Percentiles rank a stretch among this genome's conserved stretches.
These are phyloP conservation scores for Vigna hirtella DNA, from an alignment of 306 rosid species.

Conservation along the genomic window DNA sequence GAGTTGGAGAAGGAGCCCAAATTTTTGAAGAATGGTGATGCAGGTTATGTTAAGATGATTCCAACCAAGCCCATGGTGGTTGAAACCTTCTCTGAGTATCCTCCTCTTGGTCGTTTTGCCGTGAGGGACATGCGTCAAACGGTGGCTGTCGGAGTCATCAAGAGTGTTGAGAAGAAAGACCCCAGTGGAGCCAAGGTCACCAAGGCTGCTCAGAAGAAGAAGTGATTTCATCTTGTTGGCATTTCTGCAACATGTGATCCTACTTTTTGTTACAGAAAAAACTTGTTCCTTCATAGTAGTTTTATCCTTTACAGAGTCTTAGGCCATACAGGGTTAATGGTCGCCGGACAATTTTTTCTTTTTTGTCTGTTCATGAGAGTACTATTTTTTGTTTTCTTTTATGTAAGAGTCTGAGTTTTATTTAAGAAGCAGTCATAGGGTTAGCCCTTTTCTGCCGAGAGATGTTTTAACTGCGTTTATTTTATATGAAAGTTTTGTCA, in stretches of 20 bases:
- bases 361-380: too few species aligned
- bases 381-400: too few species aligned
- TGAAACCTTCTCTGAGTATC: conserved; percentile 51
- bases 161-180: conserved; percentile 54
- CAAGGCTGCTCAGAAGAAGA: conserved; percentile 57
- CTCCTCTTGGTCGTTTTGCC: conserved; percentile 68
- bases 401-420: too few species aligned
- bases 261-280: not conserved
- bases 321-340: too few species aligned
- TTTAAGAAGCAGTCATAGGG: too few species aligned
- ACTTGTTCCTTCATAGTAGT: not conserved
- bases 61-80: conserved; percentile 60
- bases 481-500: too few species aligned
- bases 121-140: conserved; percentile 68
- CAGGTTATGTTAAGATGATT: conserved; percentile 51
- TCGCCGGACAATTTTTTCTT: too few species aligned
- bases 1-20: conserved; percentile 57
- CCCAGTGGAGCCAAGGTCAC: conserved; percentile 53
- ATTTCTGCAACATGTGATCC: not conserved
- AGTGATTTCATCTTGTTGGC: conserved; percentile 25
- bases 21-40: conserved; percentile 57
- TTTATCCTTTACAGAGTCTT: not conserved
- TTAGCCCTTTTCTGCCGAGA: too few species aligned
- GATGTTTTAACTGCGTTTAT: too few species aligned
- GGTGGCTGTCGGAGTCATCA: conserved; percentile 51